These are phyloP conservation scores for Nothophytophthora sp. DNA, from an alignment of 352 stramenopile species.

Conservation along the genomic window DNA sequence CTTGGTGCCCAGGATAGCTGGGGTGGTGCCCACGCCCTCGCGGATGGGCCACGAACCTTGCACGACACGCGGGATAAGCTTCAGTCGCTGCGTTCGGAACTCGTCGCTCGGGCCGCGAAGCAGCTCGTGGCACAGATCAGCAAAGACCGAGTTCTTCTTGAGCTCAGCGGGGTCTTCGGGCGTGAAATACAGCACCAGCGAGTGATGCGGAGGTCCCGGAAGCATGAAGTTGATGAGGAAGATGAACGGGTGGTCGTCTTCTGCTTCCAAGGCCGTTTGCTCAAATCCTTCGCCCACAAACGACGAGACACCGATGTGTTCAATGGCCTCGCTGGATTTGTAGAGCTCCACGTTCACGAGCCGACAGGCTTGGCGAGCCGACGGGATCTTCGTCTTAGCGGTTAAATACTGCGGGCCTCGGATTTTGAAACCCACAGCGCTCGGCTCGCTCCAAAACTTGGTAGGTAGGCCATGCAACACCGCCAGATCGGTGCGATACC, in stretches of 20 bases:
- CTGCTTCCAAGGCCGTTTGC: not conserved
- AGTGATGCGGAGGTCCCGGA: constrained; percentile 60
- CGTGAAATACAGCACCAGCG: constrained; percentile 83
- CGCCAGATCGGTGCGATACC: constrained; percentile 64
- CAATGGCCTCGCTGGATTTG: constrained; percentile 47
- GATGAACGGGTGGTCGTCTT: constrained; percentile 47
- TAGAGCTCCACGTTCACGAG: constrained; percentile 76
- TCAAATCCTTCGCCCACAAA: constrained; percentile 52
- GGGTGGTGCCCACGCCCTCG: constrained; percentile 87
- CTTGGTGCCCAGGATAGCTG: constrained; percentile 91
- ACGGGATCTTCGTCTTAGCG: constrained; percentile 60
- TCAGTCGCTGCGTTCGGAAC: constrained; percentile 84
- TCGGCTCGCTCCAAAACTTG: constrained; percentile 84
- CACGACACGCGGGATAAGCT: constrained; percentile 90
- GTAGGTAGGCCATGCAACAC: constrained; percentile 54
- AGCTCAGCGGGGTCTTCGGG: constrained; percentile 59
- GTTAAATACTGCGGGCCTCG: constrained; percentile 70
- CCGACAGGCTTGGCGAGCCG: constrained; percentile 55
- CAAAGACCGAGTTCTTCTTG: constrained; percentile 68
- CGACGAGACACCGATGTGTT: constrained; percentile 70
- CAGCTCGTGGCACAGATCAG: constrained; percentile 71
- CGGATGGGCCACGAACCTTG: constrained; percentile 91
- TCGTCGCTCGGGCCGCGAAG: constrained; percentile 51
- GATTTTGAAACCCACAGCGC: constrained; percentile 60
- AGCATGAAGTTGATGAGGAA: constrained; percentile 88